These are phyloP conservation scores for Ustilago shanxiensis DNA, from an alignment of 1,284 basidiomycete genomes.

Conservation along the genomic window DNA sequence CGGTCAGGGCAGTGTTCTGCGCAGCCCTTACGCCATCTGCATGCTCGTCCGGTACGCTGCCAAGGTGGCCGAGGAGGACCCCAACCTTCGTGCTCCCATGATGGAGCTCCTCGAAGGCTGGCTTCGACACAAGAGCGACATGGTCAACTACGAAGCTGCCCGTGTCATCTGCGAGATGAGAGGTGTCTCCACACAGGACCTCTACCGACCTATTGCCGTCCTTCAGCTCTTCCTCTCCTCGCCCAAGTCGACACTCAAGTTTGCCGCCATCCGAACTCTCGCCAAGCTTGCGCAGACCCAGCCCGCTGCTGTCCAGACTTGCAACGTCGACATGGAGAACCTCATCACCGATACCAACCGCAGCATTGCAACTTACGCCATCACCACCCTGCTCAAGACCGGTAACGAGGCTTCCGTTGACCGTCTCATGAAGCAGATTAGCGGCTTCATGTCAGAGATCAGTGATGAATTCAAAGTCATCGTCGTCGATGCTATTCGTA, in stretches of 20 bases:
- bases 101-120: conserved; percentile 93
- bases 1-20: conserved; percentile 80
- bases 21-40: conserved; percentile 98
- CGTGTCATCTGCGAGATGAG: conserved; percentile 97
- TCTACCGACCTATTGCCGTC: conserved; percentile 81
- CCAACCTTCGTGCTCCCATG: conserved; percentile 75
- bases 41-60: conserved; percentile 98
- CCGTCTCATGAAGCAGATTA: conserved; percentile 99
- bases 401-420: conserved; percentile 99
- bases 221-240: conserved; percentile 69
- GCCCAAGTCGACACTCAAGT: conserved; percentile 81
- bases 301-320: conserved; percentile 86
- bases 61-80: conserved; percentile 97
- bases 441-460: conserved; percentile 98
- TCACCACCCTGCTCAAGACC: conserved; percentile 98
- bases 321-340: conserved; percentile 97
- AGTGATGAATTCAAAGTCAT: conserved; percentile 99
- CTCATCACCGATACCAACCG: conserved; percentile 96
- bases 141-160: conserved; percentile 99
- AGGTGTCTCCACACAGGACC: conserved; percentile 80
- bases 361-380: conserved; percentile 97
- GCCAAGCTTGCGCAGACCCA: conserved; percentile 82
- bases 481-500: conserved; percentile 97
- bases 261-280: conserved; percentile 95
- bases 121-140: conserved; percentile 98